These are phyloP conservation scores for Hypsizygus ulmarius DNA, from an alignment of 1,284 basidiomycete genomes.

Conservation along the genomic window DNA sequence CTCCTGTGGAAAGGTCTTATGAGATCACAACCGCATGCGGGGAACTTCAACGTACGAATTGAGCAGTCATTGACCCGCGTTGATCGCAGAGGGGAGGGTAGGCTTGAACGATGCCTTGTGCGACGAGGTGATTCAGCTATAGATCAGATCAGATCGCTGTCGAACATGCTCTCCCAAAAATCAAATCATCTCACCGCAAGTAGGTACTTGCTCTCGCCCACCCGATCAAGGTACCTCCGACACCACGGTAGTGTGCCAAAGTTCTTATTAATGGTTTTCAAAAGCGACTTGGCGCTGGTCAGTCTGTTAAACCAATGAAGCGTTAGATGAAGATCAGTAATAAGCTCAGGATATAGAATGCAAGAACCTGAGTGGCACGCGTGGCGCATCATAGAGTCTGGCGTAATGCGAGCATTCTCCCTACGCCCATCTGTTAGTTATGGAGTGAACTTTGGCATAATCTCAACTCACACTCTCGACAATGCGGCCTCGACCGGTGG, in stretches of 20 bases:
- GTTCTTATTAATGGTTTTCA: conserved; percentile 88
- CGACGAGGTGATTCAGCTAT: conserved; percentile 88
- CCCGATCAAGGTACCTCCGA: conserved; percentile 88
- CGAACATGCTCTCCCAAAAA: background rate
- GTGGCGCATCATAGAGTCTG: conserved; percentile 64
- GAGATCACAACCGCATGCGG: background rate
- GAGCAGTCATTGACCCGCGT: conserved; percentile 86
- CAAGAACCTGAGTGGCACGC: conserved; percentile 65
- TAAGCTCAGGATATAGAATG: background rate
- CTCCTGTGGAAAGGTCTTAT: conserved; percentile 49
- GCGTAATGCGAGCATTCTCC: conserved; percentile 97
- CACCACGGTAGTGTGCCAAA: conserved; percentile 98
- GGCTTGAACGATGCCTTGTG: conserved; percentile 85
- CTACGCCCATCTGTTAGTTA: conserved; percentile 34
- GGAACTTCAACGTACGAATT: conserved; percentile 64
- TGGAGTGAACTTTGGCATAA: conserved; percentile 6
- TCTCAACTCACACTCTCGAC: conserved; percentile 66
- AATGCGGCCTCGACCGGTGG: conserved; percentile 93
- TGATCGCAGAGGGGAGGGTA: conserved; percentile 94
- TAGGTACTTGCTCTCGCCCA: conserved; percentile 94
- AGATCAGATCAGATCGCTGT: conserved; percentile 11
- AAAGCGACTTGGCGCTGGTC: conserved; percentile 80
- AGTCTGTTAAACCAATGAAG: conserved; percentile 48
- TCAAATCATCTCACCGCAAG: conserved; percentile 68
- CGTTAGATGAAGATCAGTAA: background rate